Percentiles rank a stretch among this genome's conserved stretches.
phyloP scores from a whole-genome alignment of 176 grass and related monocot genomes.

The Typha latifolia region DNA sequence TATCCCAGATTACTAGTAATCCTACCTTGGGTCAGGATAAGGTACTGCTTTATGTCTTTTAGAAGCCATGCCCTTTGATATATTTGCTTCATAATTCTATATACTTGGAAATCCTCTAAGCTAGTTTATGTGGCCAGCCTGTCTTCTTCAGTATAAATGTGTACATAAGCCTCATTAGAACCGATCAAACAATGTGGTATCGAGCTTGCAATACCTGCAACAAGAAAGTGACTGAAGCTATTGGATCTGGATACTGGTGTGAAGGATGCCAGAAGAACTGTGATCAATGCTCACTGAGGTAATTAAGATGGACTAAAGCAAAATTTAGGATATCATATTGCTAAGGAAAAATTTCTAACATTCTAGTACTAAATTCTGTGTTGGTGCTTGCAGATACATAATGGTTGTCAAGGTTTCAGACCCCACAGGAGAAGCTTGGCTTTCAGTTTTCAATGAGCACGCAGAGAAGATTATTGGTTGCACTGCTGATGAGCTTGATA shows the following conservation, averaged over 20 bases:
- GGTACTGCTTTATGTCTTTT: conserved; percentile 22
- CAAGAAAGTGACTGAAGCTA: conserved; percentile 79
- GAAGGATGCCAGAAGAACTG: conserved; percentile 80
- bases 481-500: conserved; percentile 81
- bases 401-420: conserved; percentile 84
- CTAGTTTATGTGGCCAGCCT: conserved; percentile 31
- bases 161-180: conserved; percentile 73
- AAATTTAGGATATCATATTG: neutral
- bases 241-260: conserved; percentile 81
- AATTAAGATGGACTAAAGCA: neutral
- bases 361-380: neutral
- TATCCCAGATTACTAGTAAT: conserved; percentile 71
- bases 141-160: conserved; percentile 63
- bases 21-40: conserved; percentile 75
- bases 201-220: conserved; percentile 87
- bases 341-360: neutral
- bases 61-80: neutral
- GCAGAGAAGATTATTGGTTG: conserved; percentile 88
- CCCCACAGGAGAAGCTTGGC: conserved; percentile 78
- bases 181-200: conserved; percentile 95
- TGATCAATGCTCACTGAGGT: conserved; percentile 68
- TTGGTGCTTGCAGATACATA: conserved; percentile 56
- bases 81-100: neutral
- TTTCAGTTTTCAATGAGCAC: conserved; percentile 88
- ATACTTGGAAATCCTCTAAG: neutral